Evolutionary conservation across 257 asterid species (phyloP).

Genomic region (Fraxinus excelsior): DNA sequence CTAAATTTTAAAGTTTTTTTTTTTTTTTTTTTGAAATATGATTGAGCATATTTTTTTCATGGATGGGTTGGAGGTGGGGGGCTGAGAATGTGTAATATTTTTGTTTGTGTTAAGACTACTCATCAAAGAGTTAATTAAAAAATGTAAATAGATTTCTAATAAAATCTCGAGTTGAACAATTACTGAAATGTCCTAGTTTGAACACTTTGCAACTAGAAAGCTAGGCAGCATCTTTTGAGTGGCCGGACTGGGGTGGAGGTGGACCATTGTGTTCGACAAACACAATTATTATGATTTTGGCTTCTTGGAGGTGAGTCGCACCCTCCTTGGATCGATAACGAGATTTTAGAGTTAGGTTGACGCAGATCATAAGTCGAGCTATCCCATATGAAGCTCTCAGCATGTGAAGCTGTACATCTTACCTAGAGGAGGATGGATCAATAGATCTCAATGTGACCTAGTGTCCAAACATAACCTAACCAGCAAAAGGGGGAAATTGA

Average conservation of each 20-base stretch:
- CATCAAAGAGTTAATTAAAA: no score
- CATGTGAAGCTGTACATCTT: not conserved
- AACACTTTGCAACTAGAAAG: not conserved
- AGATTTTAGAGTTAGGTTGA: no score
- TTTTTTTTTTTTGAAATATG: no score
- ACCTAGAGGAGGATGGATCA: slow-evolving; percentile 10
- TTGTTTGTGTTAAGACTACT: no score
- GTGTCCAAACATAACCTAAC: slow-evolving; percentile 12
- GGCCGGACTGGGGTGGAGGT: not conserved
- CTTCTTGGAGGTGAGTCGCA: no score
- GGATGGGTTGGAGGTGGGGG: no score
- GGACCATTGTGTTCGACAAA: not conserved
- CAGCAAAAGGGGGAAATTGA: slow-evolving; percentile 25
- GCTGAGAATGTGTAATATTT: not conserved
- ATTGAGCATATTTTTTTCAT: no score
- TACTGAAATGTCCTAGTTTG: not conserved
- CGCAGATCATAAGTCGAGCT: no score
- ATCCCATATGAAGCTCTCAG: not conserved
- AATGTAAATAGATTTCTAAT: no score
- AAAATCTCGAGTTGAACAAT: not conserved
- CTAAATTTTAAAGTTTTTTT: no score
- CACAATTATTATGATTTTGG: no score
- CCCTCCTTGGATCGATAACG: no score
- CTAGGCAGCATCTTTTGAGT: not conserved
- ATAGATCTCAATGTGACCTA: slow-evolving; percentile 20